Evolutionary conservation across 2,329 filamentous ascomycete genomes (phyloP).

Genomic region (Aspergillus ustus): DNA sequence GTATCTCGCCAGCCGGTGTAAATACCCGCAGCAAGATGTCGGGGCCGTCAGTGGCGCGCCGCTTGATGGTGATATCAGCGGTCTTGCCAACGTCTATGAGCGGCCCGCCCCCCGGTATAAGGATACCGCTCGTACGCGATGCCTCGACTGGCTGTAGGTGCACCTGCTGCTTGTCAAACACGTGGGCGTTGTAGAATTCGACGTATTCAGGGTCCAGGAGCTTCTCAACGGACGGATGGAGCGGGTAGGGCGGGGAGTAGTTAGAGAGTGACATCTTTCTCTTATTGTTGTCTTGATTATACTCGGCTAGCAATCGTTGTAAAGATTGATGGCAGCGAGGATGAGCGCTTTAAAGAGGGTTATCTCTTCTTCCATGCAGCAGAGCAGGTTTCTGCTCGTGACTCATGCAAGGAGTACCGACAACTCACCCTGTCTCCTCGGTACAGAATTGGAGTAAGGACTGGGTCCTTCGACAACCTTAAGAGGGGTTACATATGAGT

Average conservation of each 20-base stretch:
- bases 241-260: slow-evolving; percentile 50
- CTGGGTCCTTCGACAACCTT: not conserved
- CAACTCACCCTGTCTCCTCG: slow-evolving; percentile 2
- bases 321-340: not conserved
- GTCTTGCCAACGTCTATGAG: slow-evolving; percentile 54
- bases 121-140: slow-evolving; percentile 56
- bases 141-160: slow-evolving; percentile 59
- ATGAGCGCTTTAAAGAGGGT: not conserved
- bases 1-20: slow-evolving; percentile 52
- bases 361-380: not conserved
- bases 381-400: not conserved
- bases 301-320: not conserved
- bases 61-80: slow-evolving; percentile 50
- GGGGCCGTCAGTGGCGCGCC: slow-evolving; percentile 53
- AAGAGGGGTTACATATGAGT: not conserved
- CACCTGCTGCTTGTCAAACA: slow-evolving; percentile 58
- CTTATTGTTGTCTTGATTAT: not conserved
- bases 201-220: slow-evolving; percentile 57
- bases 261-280: slow-evolving; percentile 26
- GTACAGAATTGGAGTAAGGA: not conserved
- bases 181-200: slow-evolving; percentile 57
- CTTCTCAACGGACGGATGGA: slow-evolving; percentile 53
- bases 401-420: slow-evolving; percentile 5
- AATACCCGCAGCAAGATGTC: slow-evolving; percentile 57
- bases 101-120: slow-evolving; percentile 59